phyloP scores from a whole-genome alignment of 2,329 filamentous ascomycete species.

The Dactylellina parvicollis region DNA sequence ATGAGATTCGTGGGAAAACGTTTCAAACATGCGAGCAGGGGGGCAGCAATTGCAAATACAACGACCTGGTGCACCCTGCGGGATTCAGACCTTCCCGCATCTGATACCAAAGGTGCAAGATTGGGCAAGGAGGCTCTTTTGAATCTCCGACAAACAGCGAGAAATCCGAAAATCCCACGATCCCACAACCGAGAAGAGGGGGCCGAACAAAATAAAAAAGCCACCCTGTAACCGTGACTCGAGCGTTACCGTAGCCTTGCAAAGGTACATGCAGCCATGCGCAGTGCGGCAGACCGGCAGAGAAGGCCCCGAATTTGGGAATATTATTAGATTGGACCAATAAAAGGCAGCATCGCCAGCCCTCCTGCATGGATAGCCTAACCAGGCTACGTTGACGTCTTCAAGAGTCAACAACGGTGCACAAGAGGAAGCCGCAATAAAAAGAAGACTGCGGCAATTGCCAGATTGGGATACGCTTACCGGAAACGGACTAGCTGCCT shows the following conservation, averaged over 20 bases:
- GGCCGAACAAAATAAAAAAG: not conserved
- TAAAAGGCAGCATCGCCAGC: constrained; percentile 2
- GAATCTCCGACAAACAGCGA: constrained; percentile 28
- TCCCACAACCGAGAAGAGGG: constrained; percentile 25
- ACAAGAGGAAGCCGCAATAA: constrained; percentile 13
- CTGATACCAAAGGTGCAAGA: not conserved
- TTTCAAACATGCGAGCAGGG: constrained; percentile 13
- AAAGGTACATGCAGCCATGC: not conserved
- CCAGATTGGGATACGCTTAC: constrained; percentile 28
- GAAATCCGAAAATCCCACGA: constrained; percentile 18
- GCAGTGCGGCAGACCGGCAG: not conserved
- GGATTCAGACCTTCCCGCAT: constrained; percentile 6
- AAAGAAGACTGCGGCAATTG: constrained; percentile 25
- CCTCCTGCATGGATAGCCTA: constrained; percentile 22
- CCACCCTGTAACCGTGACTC: not conserved
- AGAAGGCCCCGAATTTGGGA: not conserved
- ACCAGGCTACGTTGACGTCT: constrained; percentile 25
- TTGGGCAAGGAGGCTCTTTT: constrained; percentile 20
- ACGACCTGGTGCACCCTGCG: not conserved
- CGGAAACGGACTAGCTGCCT: constrained; percentile 13
- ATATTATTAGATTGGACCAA: not conserved
- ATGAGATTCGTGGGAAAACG: constrained; percentile 13
- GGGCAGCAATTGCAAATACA: constrained; percentile 46
- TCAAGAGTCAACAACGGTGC: not conserved
- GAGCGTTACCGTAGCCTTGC: not conserved